A percentile compares a stretch with the other conserved stretches of the same genome.
Conservation (phyloP, 257 asterid genomes). For the Solanum clarkiae region DNA sequence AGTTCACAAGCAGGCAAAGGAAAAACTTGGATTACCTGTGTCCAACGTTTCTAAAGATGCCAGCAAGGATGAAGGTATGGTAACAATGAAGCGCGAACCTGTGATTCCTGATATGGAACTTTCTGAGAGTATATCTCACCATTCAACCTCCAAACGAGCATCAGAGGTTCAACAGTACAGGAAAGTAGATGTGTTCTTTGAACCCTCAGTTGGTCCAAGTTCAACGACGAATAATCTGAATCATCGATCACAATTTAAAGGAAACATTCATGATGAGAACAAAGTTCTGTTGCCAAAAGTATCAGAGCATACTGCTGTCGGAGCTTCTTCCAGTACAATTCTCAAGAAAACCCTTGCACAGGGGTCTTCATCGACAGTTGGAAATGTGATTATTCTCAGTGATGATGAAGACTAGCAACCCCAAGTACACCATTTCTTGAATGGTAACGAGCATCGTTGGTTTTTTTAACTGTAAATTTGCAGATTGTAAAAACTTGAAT, state of each 20-base stretch:
- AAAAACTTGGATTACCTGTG: constrained; percentile 17
- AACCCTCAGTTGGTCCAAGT: background rate
- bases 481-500: background rate
- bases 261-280: background rate
- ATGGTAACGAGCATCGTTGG: background rate
- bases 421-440: background rate
- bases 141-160: background rate
- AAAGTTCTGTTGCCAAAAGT: background rate
- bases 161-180: background rate
- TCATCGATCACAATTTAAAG: background rate
- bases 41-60: background rate
- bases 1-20: constrained; percentile 22
- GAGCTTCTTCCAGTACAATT: background rate
- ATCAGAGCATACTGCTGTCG: background rate
- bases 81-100: background rate
- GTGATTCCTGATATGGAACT: background rate
- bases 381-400: background rate
- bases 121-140: background rate
- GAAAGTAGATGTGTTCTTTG: background rate
- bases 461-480: background rate
- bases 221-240: background rate
- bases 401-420: background rate
- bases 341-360: background rate
- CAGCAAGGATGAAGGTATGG: background rate
- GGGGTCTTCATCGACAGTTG: background rate